Percentiles rank a stretch among this genome's conserved stretches.
phyloP scores from a whole-genome alignment of 768 basidiomycete species.

The Macrolepiota albuminosa region DNA sequence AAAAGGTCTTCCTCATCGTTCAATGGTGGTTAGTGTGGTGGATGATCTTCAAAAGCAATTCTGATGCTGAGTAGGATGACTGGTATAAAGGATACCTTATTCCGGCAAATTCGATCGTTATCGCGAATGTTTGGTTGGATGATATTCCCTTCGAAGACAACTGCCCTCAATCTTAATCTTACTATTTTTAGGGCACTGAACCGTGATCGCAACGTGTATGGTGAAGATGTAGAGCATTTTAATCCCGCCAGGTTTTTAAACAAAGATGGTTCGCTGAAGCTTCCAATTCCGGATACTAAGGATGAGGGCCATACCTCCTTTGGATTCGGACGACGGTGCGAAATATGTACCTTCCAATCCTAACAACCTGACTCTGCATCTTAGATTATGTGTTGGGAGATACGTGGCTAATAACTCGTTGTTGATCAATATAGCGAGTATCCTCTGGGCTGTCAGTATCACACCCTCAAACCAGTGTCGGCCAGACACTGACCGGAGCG shows the following conservation, averaged over 20 bases:
- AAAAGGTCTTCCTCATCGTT: not conserved
- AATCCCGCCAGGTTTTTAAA: not conserved
- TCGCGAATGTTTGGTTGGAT: not conserved
- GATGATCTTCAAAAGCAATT: not conserved
- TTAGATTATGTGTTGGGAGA: not conserved
- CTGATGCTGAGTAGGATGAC: not conserved
- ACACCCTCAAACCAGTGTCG: not conserved
- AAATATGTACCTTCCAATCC: not conserved
- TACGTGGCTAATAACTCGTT: not conserved
- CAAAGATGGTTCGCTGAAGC: not conserved
- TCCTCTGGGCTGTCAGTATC: not conserved
- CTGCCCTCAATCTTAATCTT: not conserved
- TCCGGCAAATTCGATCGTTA: not conserved
- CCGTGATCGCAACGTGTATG: not conserved
- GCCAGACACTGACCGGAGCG: not conserved
- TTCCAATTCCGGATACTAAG: not conserved
- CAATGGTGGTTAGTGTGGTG: not conserved
- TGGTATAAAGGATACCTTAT: not conserved
- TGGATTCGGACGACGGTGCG: not conserved
- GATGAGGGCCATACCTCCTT: not conserved
- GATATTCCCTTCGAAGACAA: not conserved
- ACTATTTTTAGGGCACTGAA: not conserved
- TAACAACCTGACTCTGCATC: not conserved
- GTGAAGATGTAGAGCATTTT: not conserved
- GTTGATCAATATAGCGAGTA: not conserved